Evolutionary conservation across 768 basidiomycete species (phyloP), one percentile per base, ranked within the genome.

Genomic region (Lepiota brunneoincarnata): DNA sequence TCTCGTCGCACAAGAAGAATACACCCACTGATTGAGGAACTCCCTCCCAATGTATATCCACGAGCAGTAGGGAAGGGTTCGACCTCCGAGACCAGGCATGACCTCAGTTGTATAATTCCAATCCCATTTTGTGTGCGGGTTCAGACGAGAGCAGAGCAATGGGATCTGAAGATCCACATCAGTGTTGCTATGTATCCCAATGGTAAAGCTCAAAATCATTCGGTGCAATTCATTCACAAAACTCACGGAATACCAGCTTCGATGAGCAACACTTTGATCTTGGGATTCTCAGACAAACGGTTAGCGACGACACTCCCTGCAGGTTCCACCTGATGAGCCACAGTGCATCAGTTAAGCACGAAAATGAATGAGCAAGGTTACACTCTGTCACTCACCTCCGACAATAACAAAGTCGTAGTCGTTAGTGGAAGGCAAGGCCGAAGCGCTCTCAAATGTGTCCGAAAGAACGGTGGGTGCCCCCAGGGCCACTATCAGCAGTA

Each of bases 271-370:
- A 78, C 75, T 0, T 61, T 67, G 0, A 68, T 28, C 1, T 63
- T 63, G 0, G 67, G 34, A 41, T 71, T 64, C 56, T 78, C 76
- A 0, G 75, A 67, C 28, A 79, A 66, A 37, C 77, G 71, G 12
- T 65, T 71, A 6, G 77, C 78, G 14, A 79, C 60, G 3, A 75
- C 74, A 45, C 74, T 72, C 0, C 78, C 76, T 0, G 76, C 76
- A 18, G n/a, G 72, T 73, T 20, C 78, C 78, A 35, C 52, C 61
- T 63, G 28, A 14, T 9, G 31, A 6, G 7, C 31, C 31, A 31
- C 7, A 31, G 31, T 31, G 11, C 31, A 10, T 31, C 31, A 31
- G 31, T 31, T 10, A 31, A 10, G 31, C 2, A 9, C 31, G 11
- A 31, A 31, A 9, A 31, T 9, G 2, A 31, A 31, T 9, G 31